Evolutionary conservation across 805 yeast species (phyloP), one percentile per base, ranked within the genome.

Genomic region (Cyberlindnera veronae): DNA sequence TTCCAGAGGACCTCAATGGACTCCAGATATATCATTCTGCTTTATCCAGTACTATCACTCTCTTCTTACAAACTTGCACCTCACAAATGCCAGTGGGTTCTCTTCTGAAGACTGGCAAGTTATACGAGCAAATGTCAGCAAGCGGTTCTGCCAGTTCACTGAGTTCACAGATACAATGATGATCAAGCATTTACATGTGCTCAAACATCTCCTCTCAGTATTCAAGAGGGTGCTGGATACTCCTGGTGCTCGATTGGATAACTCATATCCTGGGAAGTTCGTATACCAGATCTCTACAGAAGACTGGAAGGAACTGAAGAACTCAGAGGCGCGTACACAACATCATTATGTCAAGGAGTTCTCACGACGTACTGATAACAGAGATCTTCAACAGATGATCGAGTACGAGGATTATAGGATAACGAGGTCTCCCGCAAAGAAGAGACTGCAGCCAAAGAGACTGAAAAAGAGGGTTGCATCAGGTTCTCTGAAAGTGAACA

Each of bases 41-140:
- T 32, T 32, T 21, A 17, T 32, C 5, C 36, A 23, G n/a, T 21
- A 32, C 9, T 32, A 23, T n/a, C 36, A 32, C 15, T n/a, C 14
- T 4, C 28, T 21, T 7, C 29, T 32, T 24, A 12, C 28, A 24
- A 7, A 21, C 7, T 21, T 21, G 11, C 24, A 21, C 28, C 11
- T 24, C 12, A 12, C 28, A 13, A 24, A 7, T 24, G 28, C 28
- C 5, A 24, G 28, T 24, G 28, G n/a, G n/a, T 24, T 24, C 12
- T 12, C 11, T 6, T 5, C 28, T 6, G 28, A 24, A 10, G 28
- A 24, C 13, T 24, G 28, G 28, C 11, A 12, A 24, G 6, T 6
- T 14, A 24, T 24, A 6, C 11, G 28, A 12, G 28, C 11, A 13
- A 10, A 10, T 24, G 28, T 24, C n/a, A 5, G 14, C 28, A 24